Conservation (phyloP, 345 rosid species). For the Bruguiera parviflora region DNA sequence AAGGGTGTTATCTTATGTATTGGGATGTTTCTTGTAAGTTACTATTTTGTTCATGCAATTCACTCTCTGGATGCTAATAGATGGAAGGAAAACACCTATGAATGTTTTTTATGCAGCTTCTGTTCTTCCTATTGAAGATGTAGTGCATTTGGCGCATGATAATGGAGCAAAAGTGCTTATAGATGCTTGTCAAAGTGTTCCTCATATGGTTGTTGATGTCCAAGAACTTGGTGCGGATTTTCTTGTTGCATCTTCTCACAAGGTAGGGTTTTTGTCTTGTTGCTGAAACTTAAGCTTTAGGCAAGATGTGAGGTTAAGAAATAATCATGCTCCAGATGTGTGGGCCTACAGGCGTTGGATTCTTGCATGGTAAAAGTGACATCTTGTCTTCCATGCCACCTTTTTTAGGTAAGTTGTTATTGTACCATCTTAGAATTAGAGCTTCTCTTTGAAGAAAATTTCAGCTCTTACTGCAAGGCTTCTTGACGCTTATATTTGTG, state of each 20-base stretch:
- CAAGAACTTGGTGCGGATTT: constrained; percentile 79
- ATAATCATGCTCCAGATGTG: constrained; percentile 98
- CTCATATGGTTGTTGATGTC: constrained; percentile 88
- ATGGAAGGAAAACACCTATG: neutral
- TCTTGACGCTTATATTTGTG: neutral
- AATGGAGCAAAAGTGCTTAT: constrained; percentile 84
- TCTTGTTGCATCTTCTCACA: constrained; percentile 95
- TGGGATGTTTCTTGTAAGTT: neutral
- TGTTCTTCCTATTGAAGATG: constrained; percentile 69
- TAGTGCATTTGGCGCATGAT: constrained; percentile 64
- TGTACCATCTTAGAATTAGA: neutral
- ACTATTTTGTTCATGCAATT: neutral
- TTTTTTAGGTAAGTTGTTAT: constrained; percentile 66
- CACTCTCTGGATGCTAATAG: neutral
- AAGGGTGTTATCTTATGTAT: neutral
- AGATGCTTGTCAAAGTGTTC: constrained; percentile 98
- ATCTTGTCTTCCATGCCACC: constrained; percentile 79
- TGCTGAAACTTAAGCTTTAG: constrained; percentile 14
- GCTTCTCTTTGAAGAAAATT: neutral
- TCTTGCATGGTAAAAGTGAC: constrained; percentile 82
- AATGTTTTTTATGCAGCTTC: constrained; percentile 49
- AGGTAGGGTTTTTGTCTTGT: constrained; percentile 56
- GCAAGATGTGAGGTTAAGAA: constrained; percentile 44
- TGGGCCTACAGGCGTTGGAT: constrained; percentile 99
- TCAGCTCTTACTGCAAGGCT: neutral